Evolutionary conservation across 2,329 filamentous ascomycete genomes (phyloP).

Genomic region (Cladophialophora yegresii): DNA sequence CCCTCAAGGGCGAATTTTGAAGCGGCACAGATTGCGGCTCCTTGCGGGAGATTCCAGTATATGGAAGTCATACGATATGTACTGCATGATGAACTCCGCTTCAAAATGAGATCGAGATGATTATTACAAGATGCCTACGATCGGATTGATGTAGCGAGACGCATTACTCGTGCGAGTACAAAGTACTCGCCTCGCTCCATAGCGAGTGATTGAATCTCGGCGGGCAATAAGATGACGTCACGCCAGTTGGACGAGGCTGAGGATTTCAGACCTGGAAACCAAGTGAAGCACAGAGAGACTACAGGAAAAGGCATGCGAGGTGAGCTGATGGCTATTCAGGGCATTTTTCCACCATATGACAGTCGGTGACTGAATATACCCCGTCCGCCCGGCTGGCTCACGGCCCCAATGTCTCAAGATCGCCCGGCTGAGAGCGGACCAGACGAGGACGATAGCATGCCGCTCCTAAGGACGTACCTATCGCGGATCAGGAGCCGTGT

Average conservation of each 20-base stretch:
- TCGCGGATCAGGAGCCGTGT: conserved; percentile 4
- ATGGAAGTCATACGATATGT: background rate
- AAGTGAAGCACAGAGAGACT: background rate
- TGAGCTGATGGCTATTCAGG: background rate
- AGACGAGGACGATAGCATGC: background rate
- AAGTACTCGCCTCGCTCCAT: too few relatives aligned
- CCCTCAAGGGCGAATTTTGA: conserved; percentile 50
- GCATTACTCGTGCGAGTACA: too few relatives aligned
- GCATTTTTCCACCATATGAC: background rate
- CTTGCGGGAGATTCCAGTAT: conserved; percentile 36
- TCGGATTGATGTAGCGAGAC: too few relatives aligned
- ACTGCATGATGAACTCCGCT: too few relatives aligned
- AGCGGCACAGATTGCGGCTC: conserved; percentile 37
- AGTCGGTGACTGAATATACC: background rate
- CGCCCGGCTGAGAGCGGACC: background rate
- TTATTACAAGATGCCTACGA: too few relatives aligned
- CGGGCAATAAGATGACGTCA: background rate
- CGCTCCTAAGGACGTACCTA: conserved; percentile 5
- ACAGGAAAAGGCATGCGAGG: background rate
- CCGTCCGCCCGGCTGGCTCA: background rate
- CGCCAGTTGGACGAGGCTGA: background rate
- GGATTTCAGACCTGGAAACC: background rate
- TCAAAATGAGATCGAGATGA: too few relatives aligned
- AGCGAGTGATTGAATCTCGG: background rate
- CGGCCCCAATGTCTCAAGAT: background rate